phyloP scores from a whole-genome alignment of 345 rosid genomes.

The Iberis pinnata region DNA sequence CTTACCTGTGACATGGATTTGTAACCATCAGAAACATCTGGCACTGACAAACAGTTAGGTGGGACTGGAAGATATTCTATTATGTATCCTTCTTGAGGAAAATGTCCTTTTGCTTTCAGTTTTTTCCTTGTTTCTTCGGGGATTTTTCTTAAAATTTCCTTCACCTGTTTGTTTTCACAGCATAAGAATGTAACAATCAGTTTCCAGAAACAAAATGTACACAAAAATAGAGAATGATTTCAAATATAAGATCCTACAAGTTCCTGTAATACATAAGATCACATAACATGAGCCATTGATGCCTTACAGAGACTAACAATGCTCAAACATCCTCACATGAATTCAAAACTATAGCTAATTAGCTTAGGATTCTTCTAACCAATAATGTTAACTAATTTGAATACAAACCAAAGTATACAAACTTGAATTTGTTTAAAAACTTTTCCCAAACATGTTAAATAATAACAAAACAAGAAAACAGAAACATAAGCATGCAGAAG shows the following conservation, averaged over 20 bases:
- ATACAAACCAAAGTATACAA: not conserved
- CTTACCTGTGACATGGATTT: slow-evolving; percentile 84
- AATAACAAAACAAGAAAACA: not conserved
- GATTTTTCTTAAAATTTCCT: slow-evolving; percentile 70
- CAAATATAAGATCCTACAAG: slow-evolving; percentile 9
- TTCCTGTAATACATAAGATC: slow-evolving; percentile 9
- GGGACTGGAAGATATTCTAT: slow-evolving; percentile 78
- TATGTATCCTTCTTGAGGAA: slow-evolving; percentile 90
- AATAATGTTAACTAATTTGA: slow-evolving; percentile 8
- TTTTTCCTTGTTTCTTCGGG: slow-evolving; percentile 59
- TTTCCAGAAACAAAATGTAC: slow-evolving; percentile 8
- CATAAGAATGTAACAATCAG: no score
- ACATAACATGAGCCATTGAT: slow-evolving; percentile 12
- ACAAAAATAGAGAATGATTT: not conserved
- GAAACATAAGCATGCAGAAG: slow-evolving; percentile 16
- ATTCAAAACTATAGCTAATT: slow-evolving; percentile 2
- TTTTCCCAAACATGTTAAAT: not conserved
- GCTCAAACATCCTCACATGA: slow-evolving; percentile 4
- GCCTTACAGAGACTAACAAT: slow-evolving; percentile 7
- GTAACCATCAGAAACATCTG: slow-evolving; percentile 77
- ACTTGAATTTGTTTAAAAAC: not conserved
- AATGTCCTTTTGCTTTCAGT: slow-evolving; percentile 69
- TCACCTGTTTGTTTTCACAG: slow-evolving; percentile 40
- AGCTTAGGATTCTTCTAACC: slow-evolving; percentile 13
- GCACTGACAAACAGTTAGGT: slow-evolving; percentile 88